Evolutionary conservation across 2,329 filamentous ascomycete genomes (phyloP), one percentile per base, ranked within the genome.

Genomic region (Tolypocladium tropicale): DNA sequence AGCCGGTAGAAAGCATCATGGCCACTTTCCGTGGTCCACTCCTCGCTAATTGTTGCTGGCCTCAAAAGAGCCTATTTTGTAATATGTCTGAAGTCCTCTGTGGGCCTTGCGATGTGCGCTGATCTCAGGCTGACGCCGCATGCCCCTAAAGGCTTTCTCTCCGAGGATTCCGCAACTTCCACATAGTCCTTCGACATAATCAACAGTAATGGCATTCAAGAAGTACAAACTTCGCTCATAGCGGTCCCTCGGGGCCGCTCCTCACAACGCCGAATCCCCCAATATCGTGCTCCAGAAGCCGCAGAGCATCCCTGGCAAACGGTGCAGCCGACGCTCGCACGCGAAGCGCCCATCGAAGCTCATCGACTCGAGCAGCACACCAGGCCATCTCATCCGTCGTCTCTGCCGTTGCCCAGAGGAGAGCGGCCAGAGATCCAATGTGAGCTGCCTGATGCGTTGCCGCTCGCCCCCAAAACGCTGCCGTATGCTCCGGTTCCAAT

Each of bases 121-220:
- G n/a, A n/a, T n/a, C n/a, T n/a, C n/a, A n/a, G n/a, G n/a, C n/a
- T n/a, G n/a, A n/a, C n/a, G n/a, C n/a, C n/a, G n/a, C n/a, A n/a
- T n/a, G n/a, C n/a, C n/a, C n/a, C n/a, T 84, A 72, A 59, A 85
- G 77, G 62, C 94, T 67, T 93, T 89, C 16, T 87, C 79, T 67
- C 90, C 88, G 2, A 95, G n/a, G n/a, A n/a, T n/a, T n/a, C n/a
- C n/a, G n/a, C n/a, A n/a, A n/a, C n/a, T n/a, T n/a, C n/a, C n/a
- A n/a, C n/a, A n/a, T n/a, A n/a, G n/a, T n/a, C n/a, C n/a, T n/a
- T n/a, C n/a, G n/a, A n/a, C n/a, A n/a, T n/a, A n/a, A n/a, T n/a
- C n/a, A n/a, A n/a, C n/a, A n/a, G n/a, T n/a, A n/a, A n/a, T n/a
- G n/a, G n/a, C n/a, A n/a, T n/a, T n/a, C n/a, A n/a, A n/a, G n/a